phyloP scores from a whole-genome alignment of 2,329 filamentous ascomycete genomes.

The Apiospora saccharicola region DNA sequence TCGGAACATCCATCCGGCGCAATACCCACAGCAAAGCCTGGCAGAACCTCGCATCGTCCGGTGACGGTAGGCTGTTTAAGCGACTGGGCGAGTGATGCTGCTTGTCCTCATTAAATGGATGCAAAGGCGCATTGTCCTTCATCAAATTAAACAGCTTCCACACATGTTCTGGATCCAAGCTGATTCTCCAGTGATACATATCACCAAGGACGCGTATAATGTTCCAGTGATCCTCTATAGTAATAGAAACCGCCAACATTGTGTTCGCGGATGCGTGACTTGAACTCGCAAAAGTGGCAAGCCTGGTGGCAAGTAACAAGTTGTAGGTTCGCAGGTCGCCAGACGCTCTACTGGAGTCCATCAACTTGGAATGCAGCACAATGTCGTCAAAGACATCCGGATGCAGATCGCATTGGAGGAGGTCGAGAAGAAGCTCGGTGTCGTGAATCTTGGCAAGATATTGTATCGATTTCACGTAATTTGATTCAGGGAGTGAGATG shows the following conservation, averaged over 20 bases:
- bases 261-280: constrained; percentile 43
- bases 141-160: constrained; percentile 41
- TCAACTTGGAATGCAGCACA: constrained; percentile 48
- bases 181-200: constrained; percentile 45
- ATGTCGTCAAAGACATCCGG: constrained; percentile 62
- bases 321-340: constrained; percentile 52
- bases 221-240: constrained; percentile 36
- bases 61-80: neutral
- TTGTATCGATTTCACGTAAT: constrained; percentile 71
- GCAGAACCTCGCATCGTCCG: constrained; percentile 39
- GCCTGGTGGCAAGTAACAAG: constrained; percentile 54
- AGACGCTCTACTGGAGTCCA: constrained; percentile 43
- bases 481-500: constrained; percentile 67
- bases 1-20: constrained; percentile 46
- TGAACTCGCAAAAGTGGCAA: constrained; percentile 42
- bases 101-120: constrained; percentile 26
- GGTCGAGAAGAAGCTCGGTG: constrained; percentile 52
- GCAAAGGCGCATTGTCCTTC: constrained; percentile 32
- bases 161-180: constrained; percentile 41
- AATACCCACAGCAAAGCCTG: constrained; percentile 40
- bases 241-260: constrained; percentile 42
- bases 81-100: too few relatives aligned
- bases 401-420: constrained; percentile 60
- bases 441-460: constrained; percentile 67
- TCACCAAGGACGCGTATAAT: constrained; percentile 47